Evolutionary conservation across 2,329 filamentous ascomycete genomes (phyloP).

Genomic region (Fusarium pseudograminearum): DNA sequence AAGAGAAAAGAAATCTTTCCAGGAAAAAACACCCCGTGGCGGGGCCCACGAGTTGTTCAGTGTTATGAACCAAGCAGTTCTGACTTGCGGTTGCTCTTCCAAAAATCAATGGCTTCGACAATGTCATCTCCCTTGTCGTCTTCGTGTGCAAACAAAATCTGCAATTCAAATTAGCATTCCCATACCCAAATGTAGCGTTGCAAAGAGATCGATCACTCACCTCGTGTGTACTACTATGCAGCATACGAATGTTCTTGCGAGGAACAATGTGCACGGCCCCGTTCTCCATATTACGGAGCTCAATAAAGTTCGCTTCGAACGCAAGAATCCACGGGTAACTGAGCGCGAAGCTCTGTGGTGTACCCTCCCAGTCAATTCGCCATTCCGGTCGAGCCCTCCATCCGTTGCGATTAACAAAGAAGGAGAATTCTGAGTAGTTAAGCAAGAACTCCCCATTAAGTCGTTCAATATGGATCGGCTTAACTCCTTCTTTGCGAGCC

Average conservation of each 20-base stretch:
- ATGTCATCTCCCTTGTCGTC: constrained; percentile 94
- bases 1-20: constrained; percentile 40
- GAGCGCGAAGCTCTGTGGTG: constrained; percentile 89
- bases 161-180: constrained; percentile 25
- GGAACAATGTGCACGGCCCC: constrained; percentile 96
- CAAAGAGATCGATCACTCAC: constrained; percentile 60
- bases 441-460: constrained; percentile 97
- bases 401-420: constrained; percentile 98
- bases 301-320: constrained; percentile 97
- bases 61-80: constrained; percentile 52
- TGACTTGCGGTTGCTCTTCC: constrained; percentile 75
- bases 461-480: constrained; percentile 96
- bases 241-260: constrained; percentile 95
- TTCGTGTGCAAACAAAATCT: constrained; percentile 99
- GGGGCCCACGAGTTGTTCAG: constrained; percentile 13
- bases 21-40: constrained; percentile 43
- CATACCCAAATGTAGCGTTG: no score
- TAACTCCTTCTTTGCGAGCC: constrained; percentile 90
- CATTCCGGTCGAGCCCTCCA: constrained; percentile 97
- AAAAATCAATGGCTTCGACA: constrained; percentile 96
- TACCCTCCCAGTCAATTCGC: constrained; percentile 98
- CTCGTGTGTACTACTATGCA: constrained; percentile 97
- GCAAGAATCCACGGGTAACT: constrained; percentile 97
- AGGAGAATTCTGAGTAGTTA: constrained; percentile 98
- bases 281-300: constrained; percentile 94